phyloP scores from a whole-genome alignment of 139 green algal genomes.

The Eudorina sp. region DNA sequence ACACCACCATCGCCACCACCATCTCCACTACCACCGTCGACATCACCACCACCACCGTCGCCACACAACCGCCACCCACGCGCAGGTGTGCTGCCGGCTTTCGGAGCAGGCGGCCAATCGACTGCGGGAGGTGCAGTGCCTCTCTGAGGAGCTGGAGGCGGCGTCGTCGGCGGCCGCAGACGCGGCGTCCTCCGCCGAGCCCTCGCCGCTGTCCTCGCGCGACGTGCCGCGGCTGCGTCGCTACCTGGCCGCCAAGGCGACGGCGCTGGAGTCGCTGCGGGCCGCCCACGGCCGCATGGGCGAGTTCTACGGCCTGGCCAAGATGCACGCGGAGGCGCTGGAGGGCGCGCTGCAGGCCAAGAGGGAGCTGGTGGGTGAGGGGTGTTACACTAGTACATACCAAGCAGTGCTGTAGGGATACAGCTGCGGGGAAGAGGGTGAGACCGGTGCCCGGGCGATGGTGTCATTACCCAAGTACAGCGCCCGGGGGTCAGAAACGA shows the following conservation, averaged over 20 bases:
- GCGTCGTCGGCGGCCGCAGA: not conserved
- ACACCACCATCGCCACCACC: not conserved
- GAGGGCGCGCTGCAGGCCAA: not conserved
- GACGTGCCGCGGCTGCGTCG: not conserved
- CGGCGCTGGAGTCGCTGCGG: not conserved
- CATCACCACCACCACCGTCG: no score
- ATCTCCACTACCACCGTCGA: no score
- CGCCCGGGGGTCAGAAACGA: no score
- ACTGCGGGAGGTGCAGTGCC: not conserved
- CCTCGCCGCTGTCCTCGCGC: not conserved
- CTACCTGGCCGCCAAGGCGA: not conserved
- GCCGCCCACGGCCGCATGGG: not conserved
- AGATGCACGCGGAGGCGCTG: not conserved
- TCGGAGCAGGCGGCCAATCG: not conserved
- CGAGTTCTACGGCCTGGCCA: not conserved
- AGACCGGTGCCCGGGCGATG: no score
- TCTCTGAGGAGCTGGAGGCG: not conserved
- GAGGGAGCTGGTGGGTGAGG: slow-evolving; percentile 10
- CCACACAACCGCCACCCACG: no score
- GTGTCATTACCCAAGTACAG: no score
- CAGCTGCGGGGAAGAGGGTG: no score
- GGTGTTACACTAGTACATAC: no score
- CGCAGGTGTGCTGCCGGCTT: slow-evolving; percentile 9
- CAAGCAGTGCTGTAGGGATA: no score
- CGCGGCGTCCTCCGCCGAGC: no score